Evolutionary conservation across 306 rosid genomes (phyloP).

Genomic region (Vigna radiata): DNA sequence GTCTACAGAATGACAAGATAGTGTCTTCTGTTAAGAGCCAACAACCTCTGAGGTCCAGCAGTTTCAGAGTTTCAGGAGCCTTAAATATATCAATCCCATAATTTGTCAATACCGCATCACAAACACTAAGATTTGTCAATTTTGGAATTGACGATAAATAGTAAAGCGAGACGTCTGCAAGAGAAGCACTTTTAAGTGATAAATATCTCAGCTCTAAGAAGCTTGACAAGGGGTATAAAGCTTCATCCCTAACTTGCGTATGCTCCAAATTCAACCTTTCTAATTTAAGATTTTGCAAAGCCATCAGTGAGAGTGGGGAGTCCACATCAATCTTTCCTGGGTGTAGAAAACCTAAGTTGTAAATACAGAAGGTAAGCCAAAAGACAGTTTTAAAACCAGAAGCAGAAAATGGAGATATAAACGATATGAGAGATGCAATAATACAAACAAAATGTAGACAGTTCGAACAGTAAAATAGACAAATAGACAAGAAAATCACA

Average conservation of each 20-base stretch:
- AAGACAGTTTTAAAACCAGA: slow-evolving; percentile 11
- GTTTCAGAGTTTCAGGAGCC: slow-evolving; percentile 64
- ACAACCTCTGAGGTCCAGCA: slow-evolving; percentile 81
- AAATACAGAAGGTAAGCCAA: slow-evolving; percentile 18
- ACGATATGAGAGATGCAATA: slow-evolving; percentile 12
- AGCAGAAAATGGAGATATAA: slow-evolving; percentile 15
- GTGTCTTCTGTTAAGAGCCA: slow-evolving; percentile 78
- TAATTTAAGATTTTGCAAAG: slow-evolving; percentile 64
- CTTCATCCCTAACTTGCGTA: slow-evolving; percentile 67
- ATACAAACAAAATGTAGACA: neutral
- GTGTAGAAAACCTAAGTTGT: slow-evolving; percentile 62
- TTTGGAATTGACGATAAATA: slow-evolving; percentile 73
- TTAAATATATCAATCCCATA: slow-evolving; percentile 64
- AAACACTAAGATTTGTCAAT: slow-evolving; percentile 62
- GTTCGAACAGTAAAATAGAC: slow-evolving; percentile 22
- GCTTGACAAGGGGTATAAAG: slow-evolving; percentile 57
- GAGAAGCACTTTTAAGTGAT: slow-evolving; percentile 64
- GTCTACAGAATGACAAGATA: slow-evolving; percentile 61
- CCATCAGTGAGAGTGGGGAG: slow-evolving; percentile 53
- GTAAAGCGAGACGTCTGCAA: slow-evolving; percentile 67
- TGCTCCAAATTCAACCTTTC: slow-evolving; percentile 74
- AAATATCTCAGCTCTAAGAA: slow-evolving; percentile 64
- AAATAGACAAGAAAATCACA: slow-evolving; percentile 13
- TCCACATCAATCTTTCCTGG: slow-evolving; percentile 43
- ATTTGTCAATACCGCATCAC: slow-evolving; percentile 79